These are phyloP conservation scores for Puccinia sorghi DNA, from an alignment of 1,284 basidiomycete species.

Conservation along the genomic window DNA sequence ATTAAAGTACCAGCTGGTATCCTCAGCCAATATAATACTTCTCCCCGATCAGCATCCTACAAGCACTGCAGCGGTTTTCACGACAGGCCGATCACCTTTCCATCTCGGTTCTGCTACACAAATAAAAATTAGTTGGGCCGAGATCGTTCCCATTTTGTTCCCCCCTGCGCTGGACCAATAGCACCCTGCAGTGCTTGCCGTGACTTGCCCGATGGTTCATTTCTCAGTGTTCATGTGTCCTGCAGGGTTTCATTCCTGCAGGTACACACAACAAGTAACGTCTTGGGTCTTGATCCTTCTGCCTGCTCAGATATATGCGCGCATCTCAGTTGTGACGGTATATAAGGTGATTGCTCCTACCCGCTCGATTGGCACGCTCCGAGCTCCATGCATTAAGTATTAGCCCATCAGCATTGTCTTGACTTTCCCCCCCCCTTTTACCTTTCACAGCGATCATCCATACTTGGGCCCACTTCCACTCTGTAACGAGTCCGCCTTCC, in stretches of 20 bases:
- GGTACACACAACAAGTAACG: not conserved
- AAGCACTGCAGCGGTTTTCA: not conserved
- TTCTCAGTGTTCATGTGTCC: not conserved
- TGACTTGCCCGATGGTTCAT: not conserved
- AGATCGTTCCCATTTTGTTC: not conserved
- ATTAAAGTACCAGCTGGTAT: not conserved
- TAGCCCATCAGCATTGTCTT: not conserved
- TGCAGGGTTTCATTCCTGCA: constrained; percentile 8
- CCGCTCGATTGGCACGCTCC: not conserved
- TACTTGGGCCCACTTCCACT: too few species aligned
- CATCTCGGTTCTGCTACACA: not conserved
- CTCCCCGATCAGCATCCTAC: too few species aligned
- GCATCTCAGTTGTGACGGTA: not conserved
- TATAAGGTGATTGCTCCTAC: not conserved
- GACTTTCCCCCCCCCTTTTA: not conserved
- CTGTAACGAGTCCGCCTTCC: too few species aligned
- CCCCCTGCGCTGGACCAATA: not conserved
- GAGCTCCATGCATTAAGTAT: not conserved
- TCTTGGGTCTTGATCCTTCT: not conserved
- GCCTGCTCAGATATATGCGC: not conserved
- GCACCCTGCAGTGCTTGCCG: not conserved
- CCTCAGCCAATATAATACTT: too few species aligned
- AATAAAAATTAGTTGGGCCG: not conserved
- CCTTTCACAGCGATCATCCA: not conserved
- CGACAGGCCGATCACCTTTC: not conserved